Evolutionary conservation across 1,284 basidiomycete genomes (phyloP).

Genomic region (Vanrija humicola): DNA sequence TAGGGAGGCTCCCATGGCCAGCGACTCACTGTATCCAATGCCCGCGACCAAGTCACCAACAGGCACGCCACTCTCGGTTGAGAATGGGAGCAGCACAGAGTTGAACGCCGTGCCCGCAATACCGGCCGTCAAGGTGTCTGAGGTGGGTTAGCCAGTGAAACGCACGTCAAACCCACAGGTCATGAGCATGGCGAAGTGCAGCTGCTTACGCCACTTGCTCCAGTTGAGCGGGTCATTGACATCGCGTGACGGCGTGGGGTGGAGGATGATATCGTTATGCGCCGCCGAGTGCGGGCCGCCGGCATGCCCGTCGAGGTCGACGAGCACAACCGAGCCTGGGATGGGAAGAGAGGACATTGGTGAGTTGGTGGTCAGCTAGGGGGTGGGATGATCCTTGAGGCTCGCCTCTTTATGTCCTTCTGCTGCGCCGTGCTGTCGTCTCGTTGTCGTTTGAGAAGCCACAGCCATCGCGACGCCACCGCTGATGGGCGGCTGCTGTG

Average conservation of each 20-base stretch:
- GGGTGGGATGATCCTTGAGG: no score
- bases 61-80: constrained; percentile 16
- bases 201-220: constrained; percentile 18
- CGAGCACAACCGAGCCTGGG: constrained; percentile 20
- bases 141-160: not conserved
- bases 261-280: constrained; percentile 18
- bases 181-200: constrained; percentile 18
- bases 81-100: constrained; percentile 23
- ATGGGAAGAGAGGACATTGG: constrained; percentile 11
- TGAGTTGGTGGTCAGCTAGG: not conserved
- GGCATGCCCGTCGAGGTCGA: constrained; percentile 10
- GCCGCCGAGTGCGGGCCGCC: not conserved
- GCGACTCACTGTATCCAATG: constrained; percentile 17
- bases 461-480: no score
- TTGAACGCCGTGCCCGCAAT: constrained; percentile 15
- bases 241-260: constrained; percentile 19
- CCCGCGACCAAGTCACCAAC: constrained; percentile 20
- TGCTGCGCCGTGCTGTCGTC: no score
- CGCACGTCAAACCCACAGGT: constrained; percentile 3
- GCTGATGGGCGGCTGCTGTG: no score
- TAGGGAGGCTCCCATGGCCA: not conserved
- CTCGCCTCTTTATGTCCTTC: no score
- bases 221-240: constrained; percentile 25
- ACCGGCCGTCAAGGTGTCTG: constrained; percentile 16
- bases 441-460: no score